Evolutionary conservation across 2,329 filamentous ascomycete species (phyloP).

Genomic region (Exophiala mesophila): DNA sequence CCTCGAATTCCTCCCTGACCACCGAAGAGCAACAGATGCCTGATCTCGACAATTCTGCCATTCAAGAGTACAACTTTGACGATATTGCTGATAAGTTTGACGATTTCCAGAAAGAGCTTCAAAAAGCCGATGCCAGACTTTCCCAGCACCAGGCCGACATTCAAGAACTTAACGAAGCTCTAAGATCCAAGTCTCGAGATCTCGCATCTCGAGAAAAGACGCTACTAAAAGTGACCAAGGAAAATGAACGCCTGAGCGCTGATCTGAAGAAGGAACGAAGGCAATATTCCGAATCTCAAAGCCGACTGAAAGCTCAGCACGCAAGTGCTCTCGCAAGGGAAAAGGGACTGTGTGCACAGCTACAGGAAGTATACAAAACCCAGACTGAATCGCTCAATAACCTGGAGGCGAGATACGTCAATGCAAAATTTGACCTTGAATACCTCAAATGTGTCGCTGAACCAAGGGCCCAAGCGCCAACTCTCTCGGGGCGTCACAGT

Average conservation of each 20-base stretch:
- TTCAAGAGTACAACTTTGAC: slow-evolving; percentile 10
- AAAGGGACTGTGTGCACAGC: slow-evolving; percentile 7
- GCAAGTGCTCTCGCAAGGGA: slow-evolving; percentile 8
- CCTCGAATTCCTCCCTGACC: too few species aligned
- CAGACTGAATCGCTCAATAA: background rate
- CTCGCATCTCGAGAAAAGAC: background rate
- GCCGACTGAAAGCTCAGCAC: slow-evolving; percentile 12
- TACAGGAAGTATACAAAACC: background rate
- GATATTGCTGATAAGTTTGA: slow-evolving; percentile 16
- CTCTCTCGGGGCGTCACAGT: background rate
- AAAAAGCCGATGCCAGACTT: slow-evolving; percentile 15
- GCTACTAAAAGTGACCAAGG: slow-evolving; percentile 1
- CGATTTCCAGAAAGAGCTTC: slow-evolving; percentile 10
- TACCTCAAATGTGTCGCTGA: slow-evolving; percentile 16
- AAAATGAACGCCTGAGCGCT: background rate
- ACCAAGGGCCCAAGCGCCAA: background rate
- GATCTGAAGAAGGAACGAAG: slow-evolving; percentile 8
- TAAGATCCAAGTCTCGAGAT: background rate
- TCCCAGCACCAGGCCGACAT: slow-evolving; percentile 13
- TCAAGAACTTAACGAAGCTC: slow-evolving; percentile 5
- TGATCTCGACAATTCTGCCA: too few species aligned
- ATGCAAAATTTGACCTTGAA: slow-evolving; percentile 20
- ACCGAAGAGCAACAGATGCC: too few species aligned
- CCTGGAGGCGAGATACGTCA: slow-evolving; percentile 9
- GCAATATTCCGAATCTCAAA: slow-evolving; percentile 6